Conservation (phyloP, 306 rosid genomes). For the Herpetospermum pedunculosum region DNA sequence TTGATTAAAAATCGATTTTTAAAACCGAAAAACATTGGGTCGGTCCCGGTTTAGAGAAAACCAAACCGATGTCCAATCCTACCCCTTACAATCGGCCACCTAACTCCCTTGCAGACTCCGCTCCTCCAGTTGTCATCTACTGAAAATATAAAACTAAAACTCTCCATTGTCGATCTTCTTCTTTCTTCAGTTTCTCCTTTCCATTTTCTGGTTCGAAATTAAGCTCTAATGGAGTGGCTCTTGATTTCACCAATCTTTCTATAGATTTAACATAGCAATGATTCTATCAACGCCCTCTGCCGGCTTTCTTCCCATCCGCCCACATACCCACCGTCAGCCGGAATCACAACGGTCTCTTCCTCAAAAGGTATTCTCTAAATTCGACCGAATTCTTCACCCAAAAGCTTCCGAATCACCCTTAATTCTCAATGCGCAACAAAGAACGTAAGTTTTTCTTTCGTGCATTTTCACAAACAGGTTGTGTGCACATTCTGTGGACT, state of each 20-base stretch:
- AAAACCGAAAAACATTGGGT: not conserved
- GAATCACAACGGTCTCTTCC: not conserved
- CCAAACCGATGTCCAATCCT: not conserved
- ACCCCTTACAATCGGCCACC: too few relatives aligned
- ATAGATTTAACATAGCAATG: constrained; percentile 13
- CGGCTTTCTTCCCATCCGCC: constrained; percentile 10
- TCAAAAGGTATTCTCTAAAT: not conserved
- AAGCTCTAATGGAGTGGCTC: not conserved
- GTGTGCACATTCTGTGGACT: not conserved
- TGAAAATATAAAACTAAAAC: too few relatives aligned
- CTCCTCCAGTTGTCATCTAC: not conserved
- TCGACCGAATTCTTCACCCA: constrained; percentile 2
- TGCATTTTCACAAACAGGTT: constrained; percentile 9
- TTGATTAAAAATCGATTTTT: too few relatives aligned
- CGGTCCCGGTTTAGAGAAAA: not conserved
- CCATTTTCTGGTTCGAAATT: not conserved
- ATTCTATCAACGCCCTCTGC: constrained; percentile 5
- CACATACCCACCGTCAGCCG: not conserved
- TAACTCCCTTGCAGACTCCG: not conserved
- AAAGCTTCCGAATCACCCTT: constrained; percentile 10
- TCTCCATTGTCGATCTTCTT: not conserved
- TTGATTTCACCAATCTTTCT: not conserved
- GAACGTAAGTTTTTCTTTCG: constrained; percentile 23
- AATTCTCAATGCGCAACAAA: not conserved
- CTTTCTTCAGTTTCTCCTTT: not conserved